A percentile compares a stretch with the other conserved stretches of the same genome.
Conservation (phyloP, 108 stramenopile genomes). For the Skeletonema tropicum region DNA sequence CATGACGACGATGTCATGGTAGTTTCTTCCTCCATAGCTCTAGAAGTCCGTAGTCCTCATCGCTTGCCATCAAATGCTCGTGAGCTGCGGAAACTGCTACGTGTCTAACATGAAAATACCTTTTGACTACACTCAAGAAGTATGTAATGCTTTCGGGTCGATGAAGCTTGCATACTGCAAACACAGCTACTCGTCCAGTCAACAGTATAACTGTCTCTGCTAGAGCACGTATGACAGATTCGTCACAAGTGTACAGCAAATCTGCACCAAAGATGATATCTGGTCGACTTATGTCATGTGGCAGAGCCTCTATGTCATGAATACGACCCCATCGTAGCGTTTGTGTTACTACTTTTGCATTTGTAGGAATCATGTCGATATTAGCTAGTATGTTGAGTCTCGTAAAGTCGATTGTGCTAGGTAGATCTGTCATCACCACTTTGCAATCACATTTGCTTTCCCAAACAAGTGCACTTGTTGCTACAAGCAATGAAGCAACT, state of each 20-base stretch:
- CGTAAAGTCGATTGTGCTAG: conserved; percentile 1
- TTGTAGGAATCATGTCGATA: not conserved
- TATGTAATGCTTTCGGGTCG: conserved; percentile 13
- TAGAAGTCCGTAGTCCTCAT: not conserved
- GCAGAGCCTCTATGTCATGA: conserved; percentile 10
- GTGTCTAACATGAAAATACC: conserved; percentile 7
- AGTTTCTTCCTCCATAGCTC: conserved; percentile 13
- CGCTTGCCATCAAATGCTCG: conserved; percentile 4
- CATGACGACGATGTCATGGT: not conserved
- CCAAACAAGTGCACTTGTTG: conserved; percentile 11
- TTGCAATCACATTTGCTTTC: not conserved
- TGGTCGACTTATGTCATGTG: not conserved
- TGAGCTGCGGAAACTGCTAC: conserved; percentile 5
- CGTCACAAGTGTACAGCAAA: conserved; percentile 13
- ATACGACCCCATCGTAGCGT: conserved; percentile 11
- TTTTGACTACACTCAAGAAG: conserved; percentile 10
- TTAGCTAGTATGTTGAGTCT: not conserved
- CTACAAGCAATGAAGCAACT: conserved; percentile 15
- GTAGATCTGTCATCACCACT: conserved; percentile 3
- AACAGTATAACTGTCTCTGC: conserved; percentile 16
- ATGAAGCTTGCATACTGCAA: conserved; percentile 18
- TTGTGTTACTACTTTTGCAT: conserved; percentile 2
- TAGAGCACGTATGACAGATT: conserved; percentile 12
- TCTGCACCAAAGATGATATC: conserved; percentile 22
- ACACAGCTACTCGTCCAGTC: conserved; percentile 11